phyloP scores from a whole-genome alignment of 2,329 filamentous ascomycete genomes.

The Fusarium albidum region DNA sequence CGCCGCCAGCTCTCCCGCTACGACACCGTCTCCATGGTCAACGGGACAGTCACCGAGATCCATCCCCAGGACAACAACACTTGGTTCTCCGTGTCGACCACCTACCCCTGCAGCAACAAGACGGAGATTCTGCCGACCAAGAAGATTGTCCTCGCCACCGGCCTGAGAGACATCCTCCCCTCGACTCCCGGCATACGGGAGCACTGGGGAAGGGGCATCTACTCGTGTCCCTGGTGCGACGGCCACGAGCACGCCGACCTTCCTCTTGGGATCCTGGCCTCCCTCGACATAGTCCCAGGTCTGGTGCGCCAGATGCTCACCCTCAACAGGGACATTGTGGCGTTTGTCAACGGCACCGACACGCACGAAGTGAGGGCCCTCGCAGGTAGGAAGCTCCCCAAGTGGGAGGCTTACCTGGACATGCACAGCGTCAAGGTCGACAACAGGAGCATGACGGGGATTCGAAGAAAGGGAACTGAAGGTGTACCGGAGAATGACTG shows the following conservation, averaged over 20 bases:
- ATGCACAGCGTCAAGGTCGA: constrained; percentile 62
- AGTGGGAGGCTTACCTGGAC: constrained; percentile 59
- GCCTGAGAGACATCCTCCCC: constrained; percentile 63
- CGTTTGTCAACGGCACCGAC: constrained; percentile 67
- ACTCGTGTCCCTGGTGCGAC: constrained; percentile 72
- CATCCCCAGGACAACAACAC: constrained; percentile 49
- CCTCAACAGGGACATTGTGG: constrained; percentile 63
- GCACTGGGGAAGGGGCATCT: constrained; percentile 67
- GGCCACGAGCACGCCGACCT: constrained; percentile 69
- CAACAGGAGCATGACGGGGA: constrained; percentile 60
- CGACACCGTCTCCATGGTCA: constrained; percentile 56
- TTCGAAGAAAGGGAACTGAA: too few species aligned
- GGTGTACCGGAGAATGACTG: constrained; percentile 61
- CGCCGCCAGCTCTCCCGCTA: constrained; percentile 62
- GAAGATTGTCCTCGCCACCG: constrained; percentile 66
- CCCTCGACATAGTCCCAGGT: constrained; percentile 53
- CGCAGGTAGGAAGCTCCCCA: constrained; percentile 50
- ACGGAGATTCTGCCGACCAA: constrained; percentile 52
- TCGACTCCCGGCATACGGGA: constrained; percentile 61
- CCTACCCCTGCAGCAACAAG: constrained; percentile 24
- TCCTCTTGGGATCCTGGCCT: constrained; percentile 60
- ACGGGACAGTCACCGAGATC: constrained; percentile 60
- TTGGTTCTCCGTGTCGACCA: constrained; percentile 53
- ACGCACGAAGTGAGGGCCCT: constrained; percentile 51
- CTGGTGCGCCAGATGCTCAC: constrained; percentile 61